Evolutionary conservation across 441 rosid species (phyloP).

Genomic region (Brassica balearica): DNA sequence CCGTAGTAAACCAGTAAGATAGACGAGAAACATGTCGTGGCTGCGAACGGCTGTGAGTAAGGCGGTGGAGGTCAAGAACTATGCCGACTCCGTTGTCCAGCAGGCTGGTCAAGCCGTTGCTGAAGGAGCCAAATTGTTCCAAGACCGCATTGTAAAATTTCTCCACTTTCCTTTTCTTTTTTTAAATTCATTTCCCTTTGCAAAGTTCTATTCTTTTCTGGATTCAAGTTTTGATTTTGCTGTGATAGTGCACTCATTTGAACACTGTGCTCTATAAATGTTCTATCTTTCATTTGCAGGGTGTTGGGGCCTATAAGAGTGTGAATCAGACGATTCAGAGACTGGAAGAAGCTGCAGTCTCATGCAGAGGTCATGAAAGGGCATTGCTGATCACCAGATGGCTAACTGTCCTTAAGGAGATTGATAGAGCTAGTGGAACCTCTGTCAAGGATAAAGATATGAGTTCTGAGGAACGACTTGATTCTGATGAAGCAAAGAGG

Average conservation of each 20-base stretch:
- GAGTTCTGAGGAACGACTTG: slow-evolving; percentile 51
- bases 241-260: not conserved
- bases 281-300: slow-evolving; percentile 50
- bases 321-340: slow-evolving; percentile 79
- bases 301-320: slow-evolving; percentile 61
- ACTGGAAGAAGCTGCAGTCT: slow-evolving; percentile 87
- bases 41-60: slow-evolving; percentile 86
- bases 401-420: slow-evolving; percentile 78
- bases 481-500: slow-evolving; percentile 63
- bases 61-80: slow-evolving; percentile 92
- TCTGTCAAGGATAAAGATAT: slow-evolving; percentile 53
- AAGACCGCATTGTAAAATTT: slow-evolving; percentile 82
- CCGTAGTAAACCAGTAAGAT: not conserved
- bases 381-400: slow-evolving; percentile 79
- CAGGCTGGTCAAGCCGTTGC: slow-evolving; percentile 98
- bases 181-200: not conserved
- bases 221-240: slow-evolving; percentile 9
- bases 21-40: slow-evolving; percentile 70
- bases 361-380: slow-evolving; percentile 84
- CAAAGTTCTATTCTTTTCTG: not conserved
- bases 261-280: not conserved
- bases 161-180: not conserved
- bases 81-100: slow-evolving; percentile 93
- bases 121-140: slow-evolving; percentile 94
- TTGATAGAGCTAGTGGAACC: slow-evolving; percentile 54